A percentile compares a stretch with the other conserved stretches of the same genome.
These are phyloP conservation scores for Reutealis trisperma DNA, from an alignment of 345 rosid genomes.

Conservation along the genomic window DNA sequence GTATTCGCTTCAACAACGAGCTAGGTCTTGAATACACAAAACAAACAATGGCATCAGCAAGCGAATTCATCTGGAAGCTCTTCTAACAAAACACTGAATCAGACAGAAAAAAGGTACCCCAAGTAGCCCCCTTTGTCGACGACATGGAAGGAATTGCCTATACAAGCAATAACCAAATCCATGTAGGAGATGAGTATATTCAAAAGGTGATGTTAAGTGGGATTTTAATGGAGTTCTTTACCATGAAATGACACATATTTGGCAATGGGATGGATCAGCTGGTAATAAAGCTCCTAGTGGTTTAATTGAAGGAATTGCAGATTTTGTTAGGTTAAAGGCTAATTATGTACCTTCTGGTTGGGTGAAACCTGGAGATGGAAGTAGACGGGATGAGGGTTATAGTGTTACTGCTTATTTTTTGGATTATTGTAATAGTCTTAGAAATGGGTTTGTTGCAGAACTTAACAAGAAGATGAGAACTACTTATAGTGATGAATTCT, in stretches of 20 bases:
- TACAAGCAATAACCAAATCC: slow-evolving; percentile 25
- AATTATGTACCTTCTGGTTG: slow-evolving; percentile 50
- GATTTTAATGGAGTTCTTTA: slow-evolving; percentile 62
- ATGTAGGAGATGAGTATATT: slow-evolving; percentile 35
- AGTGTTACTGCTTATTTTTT: slow-evolving; percentile 68
- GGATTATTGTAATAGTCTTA: slow-evolving; percentile 56
- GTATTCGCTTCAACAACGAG: no score
- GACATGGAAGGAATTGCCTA: slow-evolving; percentile 32
- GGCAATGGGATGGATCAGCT: slow-evolving; percentile 61
- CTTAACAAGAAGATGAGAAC: slow-evolving; percentile 64
- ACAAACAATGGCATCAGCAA: slow-evolving; percentile 20
- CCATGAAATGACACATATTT: slow-evolving; percentile 65
- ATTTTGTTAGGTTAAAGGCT: slow-evolving; percentile 64
- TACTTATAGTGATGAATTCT: slow-evolving; percentile 46
- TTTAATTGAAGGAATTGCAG: slow-evolving; percentile 67
- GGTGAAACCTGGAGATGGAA: slow-evolving; percentile 63
- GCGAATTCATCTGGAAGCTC: slow-evolving; percentile 29
- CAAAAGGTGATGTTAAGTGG: slow-evolving; percentile 26
- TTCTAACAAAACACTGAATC: slow-evolving; percentile 31
- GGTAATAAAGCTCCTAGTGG: slow-evolving; percentile 55
- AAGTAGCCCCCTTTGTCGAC: slow-evolving; percentile 33
- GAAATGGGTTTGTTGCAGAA: slow-evolving; percentile 65
- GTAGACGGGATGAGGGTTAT: slow-evolving; percentile 69
- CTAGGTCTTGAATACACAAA: background rate
- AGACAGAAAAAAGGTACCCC: slow-evolving; percentile 26